Base-by-base conservation (phyloP, 106 monocot genomes). In the Apostasia ramifera region DNA sequence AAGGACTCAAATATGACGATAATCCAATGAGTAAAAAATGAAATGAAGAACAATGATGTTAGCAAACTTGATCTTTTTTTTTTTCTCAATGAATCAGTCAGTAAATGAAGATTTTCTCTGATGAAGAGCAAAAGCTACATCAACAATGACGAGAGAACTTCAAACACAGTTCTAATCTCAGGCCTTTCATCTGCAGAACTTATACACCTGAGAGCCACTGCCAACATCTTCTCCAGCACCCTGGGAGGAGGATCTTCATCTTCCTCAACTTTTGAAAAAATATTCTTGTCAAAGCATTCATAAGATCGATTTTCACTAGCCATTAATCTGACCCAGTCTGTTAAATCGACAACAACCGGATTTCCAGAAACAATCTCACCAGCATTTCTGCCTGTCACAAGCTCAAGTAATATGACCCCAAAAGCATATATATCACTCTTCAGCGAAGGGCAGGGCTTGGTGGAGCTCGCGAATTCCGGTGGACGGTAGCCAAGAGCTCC, bases 401-500 rank as follows among this genome's bases (percentile, higher is more conserved):
- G 86, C 78, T 93, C 89, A 44, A 93, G 79, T 47, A 93, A 68
- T 46, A 93, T 52, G 13, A 93, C 93, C 12, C 93, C 93, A 61
- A 86, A 89, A 9, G 93, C 93, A 44, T 89, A 93, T 9, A 93
- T 84, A 56, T 93, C 93, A 56, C 86, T 79, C 63, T 89, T 93
- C 13, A 93, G 41, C 2, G 93, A 89, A 10, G 93, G 88, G 67
- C 86, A 89, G 4, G 89, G 93, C 78, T 88, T 93, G 53, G 51
- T 79, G 12, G 93, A 84, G 70, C 70, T 81, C 8, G 83, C 81
- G 41, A 93, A 93, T 56, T 93, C 93, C 0, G 93, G 93, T 14
- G 93, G 89, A 1, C 87, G 72, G 54, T 93, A 93, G 1, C 93
- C 93, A 38, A 93, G 83, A 46, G 89, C 93, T 2, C 93, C 88